Conservation (phyloP, 1,139 yeast species). For the Pichia sp. region DNA sequence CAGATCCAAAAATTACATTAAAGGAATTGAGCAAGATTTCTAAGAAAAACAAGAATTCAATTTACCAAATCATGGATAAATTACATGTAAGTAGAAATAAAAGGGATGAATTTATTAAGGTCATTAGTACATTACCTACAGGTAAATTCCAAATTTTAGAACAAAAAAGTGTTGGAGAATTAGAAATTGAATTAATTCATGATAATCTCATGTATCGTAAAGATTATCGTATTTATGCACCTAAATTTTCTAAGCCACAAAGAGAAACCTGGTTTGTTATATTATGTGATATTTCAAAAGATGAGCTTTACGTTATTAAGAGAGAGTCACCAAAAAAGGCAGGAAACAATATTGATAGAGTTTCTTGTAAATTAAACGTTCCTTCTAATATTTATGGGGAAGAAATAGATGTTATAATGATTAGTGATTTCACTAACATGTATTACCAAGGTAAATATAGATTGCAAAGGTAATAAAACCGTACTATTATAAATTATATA, state of each 20-base stretch:
- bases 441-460: conserved; percentile 28
- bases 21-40: conserved; percentile 30
- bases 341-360: conserved; percentile 30
- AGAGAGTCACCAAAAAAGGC: conserved; percentile 60
- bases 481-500: too few relatives aligned
- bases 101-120: conserved; percentile 31
- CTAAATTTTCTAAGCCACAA: conserved; percentile 84
- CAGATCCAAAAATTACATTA: conserved; percentile 27
- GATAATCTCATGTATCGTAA: conserved; percentile 46
- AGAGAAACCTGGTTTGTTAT: conserved; percentile 92
- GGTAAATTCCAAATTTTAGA: conserved; percentile 18
- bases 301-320: conserved; percentile 54
- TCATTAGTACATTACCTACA: conserved; percentile 42
- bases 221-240: conserved; percentile 66
- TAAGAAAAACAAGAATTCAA: conserved; percentile 24
- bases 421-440: conserved; percentile 66
- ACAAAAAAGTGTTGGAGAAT: conserved; percentile 19
- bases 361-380: conserved; percentile 45
- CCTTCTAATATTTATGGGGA: conserved; percentile 45
- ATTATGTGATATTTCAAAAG: conserved; percentile 40
- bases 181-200: conserved; percentile 48
- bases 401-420: conserved; percentile 39
- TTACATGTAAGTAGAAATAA: conserved; percentile 33
- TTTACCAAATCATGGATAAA: conserved; percentile 33
- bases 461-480: too few relatives aligned